phyloP scores from a whole-genome alignment of 2,329 filamentous ascomycete genomes.

The Trichophyton rubrum region DNA sequence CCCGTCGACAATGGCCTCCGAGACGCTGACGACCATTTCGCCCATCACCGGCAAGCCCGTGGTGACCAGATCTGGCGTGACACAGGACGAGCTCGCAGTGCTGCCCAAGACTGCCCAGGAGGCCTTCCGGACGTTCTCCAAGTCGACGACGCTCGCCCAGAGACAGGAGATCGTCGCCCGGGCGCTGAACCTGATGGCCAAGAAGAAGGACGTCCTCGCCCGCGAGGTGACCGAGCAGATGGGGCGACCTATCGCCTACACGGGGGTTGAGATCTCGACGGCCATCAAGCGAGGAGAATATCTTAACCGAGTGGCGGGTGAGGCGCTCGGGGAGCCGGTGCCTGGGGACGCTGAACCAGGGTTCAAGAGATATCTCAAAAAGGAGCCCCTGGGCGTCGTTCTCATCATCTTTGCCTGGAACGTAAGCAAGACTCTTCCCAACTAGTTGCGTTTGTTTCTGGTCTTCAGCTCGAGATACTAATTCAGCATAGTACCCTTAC shows the following conservation, averaged over 20 bases:
- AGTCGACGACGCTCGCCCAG: constrained; percentile 62
- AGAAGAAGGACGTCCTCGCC: constrained; percentile 66
- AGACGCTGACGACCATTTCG: constrained; percentile 66
- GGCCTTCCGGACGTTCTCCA: constrained; percentile 65
- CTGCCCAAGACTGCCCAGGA: constrained; percentile 60
- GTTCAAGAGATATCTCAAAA: constrained; percentile 81
- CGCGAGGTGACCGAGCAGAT: constrained; percentile 86
- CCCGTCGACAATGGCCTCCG: constrained; percentile 33
- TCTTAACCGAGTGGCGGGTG: constrained; percentile 68
- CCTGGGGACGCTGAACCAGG: constrained; percentile 73
- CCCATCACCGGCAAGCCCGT: constrained; percentile 78
- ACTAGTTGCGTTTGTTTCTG: background rate
- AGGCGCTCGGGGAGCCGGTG: constrained; percentile 54
- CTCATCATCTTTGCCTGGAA: constrained; percentile 94
- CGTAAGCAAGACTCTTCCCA: constrained; percentile 45
- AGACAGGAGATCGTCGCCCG: constrained; percentile 71
- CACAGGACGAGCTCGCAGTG: constrained; percentile 54
- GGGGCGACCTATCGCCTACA: constrained; percentile 83
- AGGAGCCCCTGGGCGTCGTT: constrained; percentile 75
- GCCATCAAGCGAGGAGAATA: constrained; percentile 78
- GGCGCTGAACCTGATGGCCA: constrained; percentile 57
- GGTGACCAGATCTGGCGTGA: constrained; percentile 63
- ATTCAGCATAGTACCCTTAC: constrained; percentile 64
- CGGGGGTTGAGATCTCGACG: constrained; percentile 69
- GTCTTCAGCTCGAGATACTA: background rate